phyloP scores from a whole-genome alignment of 495 filamentous ascomycete genomes.

The Annulohypoxylon moriforme region DNA sequence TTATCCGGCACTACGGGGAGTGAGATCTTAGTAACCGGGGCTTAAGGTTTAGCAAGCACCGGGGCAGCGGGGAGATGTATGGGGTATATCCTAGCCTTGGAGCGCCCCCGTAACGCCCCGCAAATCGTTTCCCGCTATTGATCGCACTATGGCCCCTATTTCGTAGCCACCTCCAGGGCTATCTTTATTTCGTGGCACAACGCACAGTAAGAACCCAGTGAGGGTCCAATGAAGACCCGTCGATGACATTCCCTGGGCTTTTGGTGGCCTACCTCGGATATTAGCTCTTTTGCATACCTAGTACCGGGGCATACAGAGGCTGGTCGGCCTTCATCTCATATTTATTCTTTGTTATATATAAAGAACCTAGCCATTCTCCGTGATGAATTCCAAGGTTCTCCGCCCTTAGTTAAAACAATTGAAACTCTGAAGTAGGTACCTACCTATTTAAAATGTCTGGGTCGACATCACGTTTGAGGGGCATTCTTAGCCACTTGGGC shows the following conservation, averaged over 20 bases:
- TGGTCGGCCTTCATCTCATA: not conserved
- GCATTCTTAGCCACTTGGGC: conserved; percentile 72
- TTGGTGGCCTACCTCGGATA: not conserved
- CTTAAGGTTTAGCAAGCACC: not conserved
- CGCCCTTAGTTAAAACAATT: not conserved
- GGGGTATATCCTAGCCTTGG: conserved; percentile 1
- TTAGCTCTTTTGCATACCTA: no score
- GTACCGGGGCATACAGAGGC: not conserved
- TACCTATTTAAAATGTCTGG: conserved; percentile 53
- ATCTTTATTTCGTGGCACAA: not conserved
- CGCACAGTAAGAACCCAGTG: not conserved
- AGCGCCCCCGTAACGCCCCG: no score
- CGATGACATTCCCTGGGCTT: no score
- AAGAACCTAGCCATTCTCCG: no score
- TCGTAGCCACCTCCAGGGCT: not conserved
- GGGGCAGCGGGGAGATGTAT: not conserved
- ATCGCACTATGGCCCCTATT: not conserved
- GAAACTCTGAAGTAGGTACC: not conserved
- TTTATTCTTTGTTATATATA: not conserved
- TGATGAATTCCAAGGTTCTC: not conserved
- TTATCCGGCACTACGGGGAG: not conserved
- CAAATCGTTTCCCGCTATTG: not conserved
- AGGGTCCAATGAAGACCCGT: no score
- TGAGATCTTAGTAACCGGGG: not conserved
- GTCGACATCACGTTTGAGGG: conserved; percentile 60